Conservation (phyloP, 371 early-diverging fungal genomes). For the Lichtheimia ramosa region DNA sequence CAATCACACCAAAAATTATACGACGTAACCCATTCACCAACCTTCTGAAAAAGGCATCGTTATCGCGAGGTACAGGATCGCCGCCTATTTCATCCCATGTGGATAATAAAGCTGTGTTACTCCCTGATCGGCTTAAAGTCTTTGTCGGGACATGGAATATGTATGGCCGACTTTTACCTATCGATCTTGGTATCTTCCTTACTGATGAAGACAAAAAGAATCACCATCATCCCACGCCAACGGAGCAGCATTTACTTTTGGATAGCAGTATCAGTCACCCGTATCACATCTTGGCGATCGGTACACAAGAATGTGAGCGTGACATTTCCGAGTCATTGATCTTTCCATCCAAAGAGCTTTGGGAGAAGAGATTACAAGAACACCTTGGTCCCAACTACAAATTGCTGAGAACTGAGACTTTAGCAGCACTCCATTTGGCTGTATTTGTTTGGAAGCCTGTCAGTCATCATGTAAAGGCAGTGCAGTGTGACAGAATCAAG, state of each 20-base stretch:
- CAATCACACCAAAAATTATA: background rate
- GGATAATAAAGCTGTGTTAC: no score
- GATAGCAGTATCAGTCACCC: constrained; percentile 27
- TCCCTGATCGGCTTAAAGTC: constrained; percentile 48
- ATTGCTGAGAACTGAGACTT: constrained; percentile 57
- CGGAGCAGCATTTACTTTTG: background rate
- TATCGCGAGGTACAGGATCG: no score
- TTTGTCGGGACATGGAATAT: constrained; percentile 81
- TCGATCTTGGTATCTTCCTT: constrained; percentile 32
- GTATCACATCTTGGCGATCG: constrained; percentile 69
- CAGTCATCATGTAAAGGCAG: constrained; percentile 47
- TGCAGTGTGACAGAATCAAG: constrained; percentile 33
- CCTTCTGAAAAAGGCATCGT: constrained; percentile 4
- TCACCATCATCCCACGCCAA: constrained; percentile 14
- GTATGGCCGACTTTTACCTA: constrained; percentile 61
- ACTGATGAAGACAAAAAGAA: constrained; percentile 12
- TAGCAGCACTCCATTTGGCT: constrained; percentile 71
- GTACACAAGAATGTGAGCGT: constrained; percentile 76
- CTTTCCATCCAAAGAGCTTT: constrained; percentile 60
- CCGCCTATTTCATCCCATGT: no score
- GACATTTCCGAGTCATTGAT: constrained; percentile 62
- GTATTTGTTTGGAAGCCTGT: constrained; percentile 66
- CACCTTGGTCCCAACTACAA: constrained; percentile 53
- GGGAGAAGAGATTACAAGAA: constrained; percentile 57
- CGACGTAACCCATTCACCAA: background rate